These are phyloP conservation scores for Camellia oleifera DNA, from an alignment of 179 eudicot species.

Conservation along the genomic window DNA sequence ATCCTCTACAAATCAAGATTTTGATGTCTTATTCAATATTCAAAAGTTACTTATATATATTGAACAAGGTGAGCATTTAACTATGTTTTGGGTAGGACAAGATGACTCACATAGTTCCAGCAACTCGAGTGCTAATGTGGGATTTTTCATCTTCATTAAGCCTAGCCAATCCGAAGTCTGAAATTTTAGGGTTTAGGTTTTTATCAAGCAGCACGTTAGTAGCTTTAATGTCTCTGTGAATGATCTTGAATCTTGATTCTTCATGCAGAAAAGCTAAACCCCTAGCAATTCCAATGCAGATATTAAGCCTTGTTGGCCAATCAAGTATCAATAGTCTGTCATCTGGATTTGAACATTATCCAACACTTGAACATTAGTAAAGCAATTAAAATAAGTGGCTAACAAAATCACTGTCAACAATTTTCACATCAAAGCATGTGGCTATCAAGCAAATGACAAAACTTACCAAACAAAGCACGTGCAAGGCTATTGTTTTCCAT, in stretches of 20 bases:
- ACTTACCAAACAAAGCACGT: conserved; percentile 52
- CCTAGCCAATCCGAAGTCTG: conserved; percentile 77
- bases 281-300: conserved; percentile 64
- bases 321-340: conserved; percentile 37
- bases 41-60: background rate
- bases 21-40: background rate
- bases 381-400: too few species aligned
- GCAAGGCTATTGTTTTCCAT: conserved; percentile 82
- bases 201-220: conserved; percentile 67
- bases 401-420: background rate
- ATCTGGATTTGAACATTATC: conserved; percentile 15
- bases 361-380: background rate
- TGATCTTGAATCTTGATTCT: conserved; percentile 60
- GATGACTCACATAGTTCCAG: conserved; percentile 65
- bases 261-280: conserved; percentile 74
- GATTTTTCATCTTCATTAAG: conserved; percentile 66
- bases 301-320: conserved; percentile 68
- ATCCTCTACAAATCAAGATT: conserved; percentile 33
- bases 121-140: conserved; percentile 68
- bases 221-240: conserved; percentile 76
- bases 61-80: background rate
- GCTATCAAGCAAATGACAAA: background rate
- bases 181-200: conserved; percentile 61
- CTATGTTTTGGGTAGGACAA: too few species aligned
- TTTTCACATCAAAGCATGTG: background rate